A percentile compares a stretch with the other conserved stretches of the same genome.
Evolutionary conservation across 805 yeast genomes (phyloP).

Genomic region (Priceomyces fermenticarens): DNA sequence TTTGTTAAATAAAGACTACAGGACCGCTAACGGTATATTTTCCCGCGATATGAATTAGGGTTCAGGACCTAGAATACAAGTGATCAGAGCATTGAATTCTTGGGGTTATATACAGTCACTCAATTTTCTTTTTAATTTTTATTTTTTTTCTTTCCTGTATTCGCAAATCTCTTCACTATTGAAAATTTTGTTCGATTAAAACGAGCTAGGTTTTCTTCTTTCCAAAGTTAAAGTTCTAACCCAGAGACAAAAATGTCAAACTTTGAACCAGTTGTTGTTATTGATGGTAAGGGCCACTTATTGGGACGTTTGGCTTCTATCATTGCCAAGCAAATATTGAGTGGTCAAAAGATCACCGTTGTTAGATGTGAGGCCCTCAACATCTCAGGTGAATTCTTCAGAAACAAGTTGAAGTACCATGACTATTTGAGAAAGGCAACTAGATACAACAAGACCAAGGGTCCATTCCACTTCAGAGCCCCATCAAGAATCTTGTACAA

Average conservation of each 20-base stretch:
- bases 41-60: too few relatives aligned
- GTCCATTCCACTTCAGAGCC: constrained; percentile 99
- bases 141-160: constrained; percentile 1
- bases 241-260: constrained; percentile 56
- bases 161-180: constrained; percentile 5
- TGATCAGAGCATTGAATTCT: neutral
- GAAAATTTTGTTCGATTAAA: constrained; percentile 3
- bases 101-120: too few relatives aligned
- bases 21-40: too few relatives aligned
- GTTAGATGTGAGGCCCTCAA: constrained; percentile 97
- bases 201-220: constrained; percentile 3
- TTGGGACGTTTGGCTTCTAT: constrained; percentile 99
- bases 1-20: too few relatives aligned
- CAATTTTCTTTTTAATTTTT: neutral
- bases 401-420: constrained; percentile 99
- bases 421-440: constrained; percentile 99
- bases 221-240: constrained; percentile 3
- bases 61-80: neutral
- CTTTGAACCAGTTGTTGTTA: constrained; percentile 95
- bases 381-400: constrained; percentile 99
- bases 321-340: constrained; percentile 96
- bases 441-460: constrained; percentile 96
- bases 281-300: constrained; percentile 99
- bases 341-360: constrained; percentile 96
- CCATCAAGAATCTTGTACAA: constrained; percentile 99